phyloP scores from a whole-genome alignment of 78 protist genomes.

The Diacronema lutheri region DNA sequence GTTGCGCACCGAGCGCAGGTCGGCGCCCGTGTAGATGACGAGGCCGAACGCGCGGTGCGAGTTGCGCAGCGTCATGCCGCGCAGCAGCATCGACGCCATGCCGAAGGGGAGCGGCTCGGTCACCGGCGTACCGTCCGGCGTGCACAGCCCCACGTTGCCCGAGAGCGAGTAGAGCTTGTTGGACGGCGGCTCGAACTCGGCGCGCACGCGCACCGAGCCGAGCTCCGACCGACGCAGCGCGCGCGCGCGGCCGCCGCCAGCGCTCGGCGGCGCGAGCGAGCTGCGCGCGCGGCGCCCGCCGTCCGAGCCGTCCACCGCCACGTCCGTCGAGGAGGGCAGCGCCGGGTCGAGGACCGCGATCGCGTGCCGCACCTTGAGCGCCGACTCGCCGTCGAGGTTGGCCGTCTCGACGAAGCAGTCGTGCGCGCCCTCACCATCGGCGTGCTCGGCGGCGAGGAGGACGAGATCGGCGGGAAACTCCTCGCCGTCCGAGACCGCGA shows the following conservation, averaged over 20 bases:
- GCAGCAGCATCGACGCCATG: conserved; percentile 20
- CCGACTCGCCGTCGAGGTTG: conserved; percentile 52
- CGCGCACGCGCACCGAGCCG: not conserved
- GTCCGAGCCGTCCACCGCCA: too few relatives aligned
- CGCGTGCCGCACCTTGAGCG: conserved; percentile 11
- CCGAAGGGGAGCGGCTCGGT: not conserved
- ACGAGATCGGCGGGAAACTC: not conserved
- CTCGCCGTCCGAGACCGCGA: not conserved
- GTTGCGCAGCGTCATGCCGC: conserved; percentile 72
- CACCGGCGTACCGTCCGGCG: conserved; percentile 16
- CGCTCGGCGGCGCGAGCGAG: too few relatives aligned
- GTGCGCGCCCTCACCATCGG: too few relatives aligned
- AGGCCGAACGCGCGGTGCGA: conserved; percentile 66
- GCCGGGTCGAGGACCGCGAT: not conserved
- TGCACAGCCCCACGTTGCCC: conserved; percentile 25
- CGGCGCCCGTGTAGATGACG: conserved; percentile 56
- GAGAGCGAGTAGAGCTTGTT: not conserved
- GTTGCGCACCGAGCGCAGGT: not conserved
- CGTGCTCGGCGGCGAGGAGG: not conserved
- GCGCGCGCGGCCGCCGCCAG: too few relatives aligned
- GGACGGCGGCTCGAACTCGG: too few relatives aligned
- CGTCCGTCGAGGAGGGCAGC: too few relatives aligned
- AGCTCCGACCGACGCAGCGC: too few relatives aligned
- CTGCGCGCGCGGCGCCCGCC: too few relatives aligned
- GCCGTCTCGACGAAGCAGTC: conserved; percentile 30